phyloP scores from a whole-genome alignment of 1,284 basidiomycete genomes.

The Ganoderma resinaceum region DNA sequence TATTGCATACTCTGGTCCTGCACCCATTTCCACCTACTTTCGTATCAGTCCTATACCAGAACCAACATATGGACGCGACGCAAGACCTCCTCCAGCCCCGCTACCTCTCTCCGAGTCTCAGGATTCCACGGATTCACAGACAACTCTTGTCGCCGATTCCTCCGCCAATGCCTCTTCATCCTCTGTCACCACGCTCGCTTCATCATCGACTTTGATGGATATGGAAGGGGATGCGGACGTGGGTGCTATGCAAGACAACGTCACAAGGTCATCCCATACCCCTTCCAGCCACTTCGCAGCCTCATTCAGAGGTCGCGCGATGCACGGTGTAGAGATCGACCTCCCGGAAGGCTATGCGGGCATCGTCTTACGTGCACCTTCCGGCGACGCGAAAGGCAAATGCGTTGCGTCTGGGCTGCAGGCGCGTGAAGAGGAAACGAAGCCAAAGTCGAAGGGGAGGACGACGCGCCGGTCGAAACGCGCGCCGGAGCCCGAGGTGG shows the following conservation, averaged over 20 bases:
- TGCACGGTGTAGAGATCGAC: slow-evolving; percentile 68
- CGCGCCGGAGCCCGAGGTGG: slow-evolving; percentile 28
- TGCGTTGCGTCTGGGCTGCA: slow-evolving; percentile 21
- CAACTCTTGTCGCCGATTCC: slow-evolving; percentile 27
- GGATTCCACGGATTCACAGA: slow-evolving; percentile 16
- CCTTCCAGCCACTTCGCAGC: slow-evolving; percentile 55
- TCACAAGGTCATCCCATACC: neutral
- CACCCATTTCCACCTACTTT: slow-evolving; percentile 78
- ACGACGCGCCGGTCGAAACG: slow-evolving; percentile 35
- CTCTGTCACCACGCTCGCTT: slow-evolving; percentile 3
- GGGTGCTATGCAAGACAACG: neutral
- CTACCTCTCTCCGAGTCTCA: neutral
- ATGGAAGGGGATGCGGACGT: slow-evolving; percentile 14
- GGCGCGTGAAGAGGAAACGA: slow-evolving; percentile 22
- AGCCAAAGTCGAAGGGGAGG: slow-evolving; percentile 14
- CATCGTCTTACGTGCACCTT: slow-evolving; percentile 55
- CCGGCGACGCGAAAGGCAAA: slow-evolving; percentile 31
- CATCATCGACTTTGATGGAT: slow-evolving; percentile 15
- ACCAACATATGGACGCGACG: slow-evolving; percentile 41
- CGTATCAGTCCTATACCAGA: slow-evolving; percentile 53
- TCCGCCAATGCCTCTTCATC: slow-evolving; percentile 13
- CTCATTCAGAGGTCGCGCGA: slow-evolving; percentile 73
- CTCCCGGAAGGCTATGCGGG: slow-evolving; percentile 75
- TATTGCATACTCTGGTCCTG: slow-evolving; percentile 72
- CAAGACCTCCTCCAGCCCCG: slow-evolving; percentile 4